These are phyloP conservation scores for Salix dunnii DNA, from an alignment of 345 rosid genomes.

Conservation along the genomic window DNA sequence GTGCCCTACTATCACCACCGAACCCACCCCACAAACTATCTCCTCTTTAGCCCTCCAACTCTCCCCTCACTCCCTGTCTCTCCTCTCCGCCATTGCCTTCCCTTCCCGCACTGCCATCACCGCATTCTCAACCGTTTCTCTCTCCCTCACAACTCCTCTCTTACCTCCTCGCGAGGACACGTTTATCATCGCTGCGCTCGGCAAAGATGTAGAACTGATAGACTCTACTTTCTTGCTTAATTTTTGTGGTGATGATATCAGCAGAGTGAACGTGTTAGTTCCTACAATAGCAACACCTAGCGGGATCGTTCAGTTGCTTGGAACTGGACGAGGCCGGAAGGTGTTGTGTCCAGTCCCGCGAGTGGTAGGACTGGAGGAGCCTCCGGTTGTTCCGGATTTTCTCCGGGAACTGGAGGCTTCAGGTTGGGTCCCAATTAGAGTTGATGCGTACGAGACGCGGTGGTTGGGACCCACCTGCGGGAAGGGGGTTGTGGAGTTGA, in stretches of 20 bases:
- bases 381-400: slow-evolving; percentile 51
- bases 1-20: slow-evolving; percentile 54
- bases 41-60: slow-evolving; percentile 31
- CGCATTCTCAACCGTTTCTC: slow-evolving; percentile 31
- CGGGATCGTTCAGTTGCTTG: slow-evolving; percentile 37
- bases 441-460: slow-evolving; percentile 54
- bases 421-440: slow-evolving; percentile 47
- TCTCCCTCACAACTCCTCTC: slow-evolving; percentile 26
- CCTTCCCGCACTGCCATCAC: slow-evolving; percentile 54
- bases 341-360: slow-evolving; percentile 51
- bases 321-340: slow-evolving; percentile 37
- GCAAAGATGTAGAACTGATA: slow-evolving; percentile 48
- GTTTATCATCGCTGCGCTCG: slow-evolving; percentile 43
- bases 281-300: slow-evolving; percentile 45
- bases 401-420: slow-evolving; percentile 33
- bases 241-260: slow-evolving; percentile 23
- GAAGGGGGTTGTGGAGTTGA: slow-evolving; percentile 26
- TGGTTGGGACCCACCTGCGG: slow-evolving; percentile 52
- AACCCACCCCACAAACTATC: slow-evolving; percentile 36
- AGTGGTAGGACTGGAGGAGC: slow-evolving; percentile 51
- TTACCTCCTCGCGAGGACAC: slow-evolving; percentile 24
- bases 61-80: slow-evolving; percentile 31
- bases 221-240: slow-evolving; percentile 27
- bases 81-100: slow-evolving; percentile 48
- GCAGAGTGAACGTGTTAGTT: slow-evolving; percentile 25